These are phyloP conservation scores for Penicillium odoratum DNA, from an alignment of 495 filamentous ascomycete species.

Conservation along the genomic window DNA sequence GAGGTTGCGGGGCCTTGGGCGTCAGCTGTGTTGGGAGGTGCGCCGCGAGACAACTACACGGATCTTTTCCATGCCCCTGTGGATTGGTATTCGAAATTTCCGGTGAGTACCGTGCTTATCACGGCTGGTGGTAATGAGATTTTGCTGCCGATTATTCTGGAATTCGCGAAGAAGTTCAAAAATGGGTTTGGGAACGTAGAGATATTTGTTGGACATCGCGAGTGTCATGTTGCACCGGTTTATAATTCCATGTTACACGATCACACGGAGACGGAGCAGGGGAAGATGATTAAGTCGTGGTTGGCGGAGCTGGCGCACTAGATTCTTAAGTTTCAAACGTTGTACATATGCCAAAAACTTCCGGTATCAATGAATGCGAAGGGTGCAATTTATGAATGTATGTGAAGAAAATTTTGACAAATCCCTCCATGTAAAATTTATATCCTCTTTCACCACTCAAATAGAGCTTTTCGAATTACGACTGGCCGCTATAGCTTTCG, in stretches of 20 bases:
- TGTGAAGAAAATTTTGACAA: too few relatives aligned
- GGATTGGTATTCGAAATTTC: slow-evolving; percentile 53
- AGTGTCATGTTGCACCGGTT: slow-evolving; percentile 47
- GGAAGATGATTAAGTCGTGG: slow-evolving; percentile 35
- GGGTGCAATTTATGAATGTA: too few relatives aligned
- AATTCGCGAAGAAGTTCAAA: slow-evolving; percentile 45
- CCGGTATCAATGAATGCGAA: too few relatives aligned
- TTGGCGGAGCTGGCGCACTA: slow-evolving; percentile 27
- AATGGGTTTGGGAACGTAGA: slow-evolving; percentile 36
- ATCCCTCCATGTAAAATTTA: too few relatives aligned
- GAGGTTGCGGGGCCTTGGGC: slow-evolving; percentile 47
- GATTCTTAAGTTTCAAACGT: background rate
- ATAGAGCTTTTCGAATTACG: too few relatives aligned
- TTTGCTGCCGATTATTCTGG: slow-evolving; percentile 56
- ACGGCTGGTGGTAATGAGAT: slow-evolving; percentile 60
- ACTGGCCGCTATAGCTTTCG: too few relatives aligned
- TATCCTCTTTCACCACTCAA: too few relatives aligned
- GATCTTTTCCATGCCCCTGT: slow-evolving; percentile 50
- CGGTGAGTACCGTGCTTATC: slow-evolving; percentile 52
- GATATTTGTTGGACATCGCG: slow-evolving; percentile 36
- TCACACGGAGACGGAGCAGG: slow-evolving; percentile 41
- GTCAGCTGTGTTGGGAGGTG: slow-evolving; percentile 46
- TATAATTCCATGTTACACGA: slow-evolving; percentile 43
- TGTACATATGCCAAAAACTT: background rate
- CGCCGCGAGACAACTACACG: slow-evolving; percentile 54